phyloP scores from a whole-genome alignment of 306 rosid species.

The Lithocarpus polystachyus region DNA sequence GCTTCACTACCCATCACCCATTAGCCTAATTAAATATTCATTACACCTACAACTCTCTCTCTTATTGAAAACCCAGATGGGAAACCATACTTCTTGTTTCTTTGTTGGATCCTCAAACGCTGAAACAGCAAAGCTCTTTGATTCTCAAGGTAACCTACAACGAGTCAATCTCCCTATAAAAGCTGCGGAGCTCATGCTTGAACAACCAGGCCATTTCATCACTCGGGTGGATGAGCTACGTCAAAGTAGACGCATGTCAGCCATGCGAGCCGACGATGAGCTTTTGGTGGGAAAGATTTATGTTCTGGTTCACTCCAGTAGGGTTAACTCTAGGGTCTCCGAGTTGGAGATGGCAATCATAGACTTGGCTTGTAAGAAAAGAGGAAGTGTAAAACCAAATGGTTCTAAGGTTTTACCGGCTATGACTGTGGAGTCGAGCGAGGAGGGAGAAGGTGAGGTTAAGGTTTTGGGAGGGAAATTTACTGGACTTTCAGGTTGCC shows the following conservation, averaged over 20 bases:
- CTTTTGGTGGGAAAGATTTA: constrained; percentile 45
- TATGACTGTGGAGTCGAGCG: background rate
- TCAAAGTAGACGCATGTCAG: constrained; percentile 37
- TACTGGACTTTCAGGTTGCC: background rate
- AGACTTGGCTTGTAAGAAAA: constrained; percentile 18
- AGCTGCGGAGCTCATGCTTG: constrained; percentile 66
- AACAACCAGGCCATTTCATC: constrained; percentile 52
- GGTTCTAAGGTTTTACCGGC: constrained; percentile 47
- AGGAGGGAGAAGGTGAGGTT: background rate
- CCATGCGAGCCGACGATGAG: constrained; percentile 55
- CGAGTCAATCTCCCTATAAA: constrained; percentile 38
- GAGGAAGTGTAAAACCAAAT: background rate
- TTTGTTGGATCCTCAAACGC: background rate
- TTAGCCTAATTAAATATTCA: background rate
- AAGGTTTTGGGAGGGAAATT: background rate
- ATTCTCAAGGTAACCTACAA: constrained; percentile 36
- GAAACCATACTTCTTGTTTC: constrained; percentile 19
- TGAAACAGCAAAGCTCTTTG: constrained; percentile 36
- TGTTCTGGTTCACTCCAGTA: constrained; percentile 38
- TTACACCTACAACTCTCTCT: background rate
- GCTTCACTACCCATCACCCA: background rate
- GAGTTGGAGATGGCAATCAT: constrained; percentile 39
- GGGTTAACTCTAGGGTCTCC: constrained; percentile 39
- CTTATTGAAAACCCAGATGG: constrained; percentile 12
- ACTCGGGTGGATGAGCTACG: constrained; percentile 39